Percentiles rank a stretch among this genome's conserved stretches.
Conservation (phyloP, 441 rosid genomes). For the Flueggea neowawraea region DNA sequence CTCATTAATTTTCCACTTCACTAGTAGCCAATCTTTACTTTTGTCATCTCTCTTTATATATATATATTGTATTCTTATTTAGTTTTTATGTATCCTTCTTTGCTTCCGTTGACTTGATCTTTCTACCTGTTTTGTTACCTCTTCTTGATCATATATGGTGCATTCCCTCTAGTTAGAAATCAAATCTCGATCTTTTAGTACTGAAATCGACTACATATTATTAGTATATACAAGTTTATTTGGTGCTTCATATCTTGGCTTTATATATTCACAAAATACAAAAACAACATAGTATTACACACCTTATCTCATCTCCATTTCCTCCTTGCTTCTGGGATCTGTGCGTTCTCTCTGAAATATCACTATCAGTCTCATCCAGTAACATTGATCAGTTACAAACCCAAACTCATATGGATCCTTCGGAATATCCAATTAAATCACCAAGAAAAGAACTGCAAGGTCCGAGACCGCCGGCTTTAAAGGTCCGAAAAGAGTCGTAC, state of each 20-base stretch:
- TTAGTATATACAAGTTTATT: too few relatives aligned
- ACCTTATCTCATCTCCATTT: conserved; percentile 3
- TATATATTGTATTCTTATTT: too few relatives aligned
- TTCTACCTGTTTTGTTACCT: conserved; percentile 13
- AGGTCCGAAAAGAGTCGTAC: conserved; percentile 67
- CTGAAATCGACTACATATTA: too few relatives aligned
- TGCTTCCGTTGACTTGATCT: conserved; percentile 52
- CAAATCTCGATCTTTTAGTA: too few relatives aligned
- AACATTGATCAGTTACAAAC: not conserved
- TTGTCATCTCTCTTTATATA: not conserved
- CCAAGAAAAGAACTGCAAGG: conserved; percentile 78
- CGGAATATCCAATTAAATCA: conserved; percentile 40
- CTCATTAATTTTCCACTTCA: not conserved
- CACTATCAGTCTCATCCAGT: not conserved
- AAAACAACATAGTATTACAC: conserved; percentile 3
- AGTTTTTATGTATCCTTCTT: not conserved
- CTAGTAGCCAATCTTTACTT: conserved; percentile 35
- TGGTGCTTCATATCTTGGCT: too few relatives aligned
- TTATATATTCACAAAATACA: too few relatives aligned
- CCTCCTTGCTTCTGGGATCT: not conserved
- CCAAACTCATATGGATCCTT: conserved; percentile 27
- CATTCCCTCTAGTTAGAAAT: too few relatives aligned
- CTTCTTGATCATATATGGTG: not conserved
- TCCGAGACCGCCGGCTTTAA: conserved; percentile 73
- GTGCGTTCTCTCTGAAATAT: not conserved